Conservation (phyloP, 441 rosid species). For the Manihot esculenta region DNA sequence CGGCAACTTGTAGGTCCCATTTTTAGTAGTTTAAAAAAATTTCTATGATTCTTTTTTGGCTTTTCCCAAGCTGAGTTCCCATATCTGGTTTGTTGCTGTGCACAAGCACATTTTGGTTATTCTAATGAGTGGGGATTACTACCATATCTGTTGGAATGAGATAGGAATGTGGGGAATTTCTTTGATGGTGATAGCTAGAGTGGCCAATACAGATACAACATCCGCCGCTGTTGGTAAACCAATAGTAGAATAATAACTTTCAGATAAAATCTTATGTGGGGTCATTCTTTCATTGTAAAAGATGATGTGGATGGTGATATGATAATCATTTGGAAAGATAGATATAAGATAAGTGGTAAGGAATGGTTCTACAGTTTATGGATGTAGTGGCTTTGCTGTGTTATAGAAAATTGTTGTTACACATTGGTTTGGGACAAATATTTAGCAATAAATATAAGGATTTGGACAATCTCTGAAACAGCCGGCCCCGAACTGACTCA, state of each 20-base stretch:
- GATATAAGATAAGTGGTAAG: not conserved
- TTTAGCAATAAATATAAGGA: too few species aligned
- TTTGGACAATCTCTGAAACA: too few species aligned
- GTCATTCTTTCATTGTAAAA: constrained; percentile 12
- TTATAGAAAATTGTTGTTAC: not conserved
- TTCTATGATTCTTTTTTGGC: not conserved
- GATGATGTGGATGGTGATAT: constrained; percentile 8
- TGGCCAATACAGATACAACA: not conserved
- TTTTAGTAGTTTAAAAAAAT: not conserved
- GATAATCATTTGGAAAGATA: not conserved
- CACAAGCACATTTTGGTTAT: not conserved
- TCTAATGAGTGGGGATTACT: constrained; percentile 12
- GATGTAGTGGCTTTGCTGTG: not conserved
- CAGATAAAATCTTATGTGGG: not conserved
- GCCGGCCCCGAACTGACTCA: too few species aligned
- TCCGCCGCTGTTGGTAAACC: constrained; percentile 9
- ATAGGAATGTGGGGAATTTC: constrained; percentile 5
- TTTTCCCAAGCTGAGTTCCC: not conserved
- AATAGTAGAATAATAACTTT: not conserved
- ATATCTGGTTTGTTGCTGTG: not conserved
- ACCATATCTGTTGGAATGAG: constrained; percentile 2
- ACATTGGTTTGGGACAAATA: too few species aligned
- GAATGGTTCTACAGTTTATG: not conserved
- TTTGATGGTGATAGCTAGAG: constrained; percentile 23
- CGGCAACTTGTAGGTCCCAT: not conserved